Conservation (phyloP, 2,329 filamentous ascomycete genomes). For the Phialophora macrospora region DNA sequence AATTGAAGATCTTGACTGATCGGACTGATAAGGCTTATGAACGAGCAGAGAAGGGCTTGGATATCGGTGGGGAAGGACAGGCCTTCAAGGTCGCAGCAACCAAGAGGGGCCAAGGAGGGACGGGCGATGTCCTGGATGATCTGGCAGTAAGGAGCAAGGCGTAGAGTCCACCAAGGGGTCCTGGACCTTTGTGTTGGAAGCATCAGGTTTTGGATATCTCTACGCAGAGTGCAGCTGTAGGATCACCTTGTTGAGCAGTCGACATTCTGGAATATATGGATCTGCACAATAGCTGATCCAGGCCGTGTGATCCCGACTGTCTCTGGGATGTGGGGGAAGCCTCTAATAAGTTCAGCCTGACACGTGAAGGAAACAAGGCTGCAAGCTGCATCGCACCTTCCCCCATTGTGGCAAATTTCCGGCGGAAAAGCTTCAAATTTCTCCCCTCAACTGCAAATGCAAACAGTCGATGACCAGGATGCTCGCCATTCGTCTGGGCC, state of each 20-base stretch:
- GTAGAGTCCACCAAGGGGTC: background rate
- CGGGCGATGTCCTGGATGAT: conserved; percentile 36
- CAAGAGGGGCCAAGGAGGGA: conserved; percentile 55
- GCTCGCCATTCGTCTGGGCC: background rate
- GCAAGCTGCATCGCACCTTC: background rate
- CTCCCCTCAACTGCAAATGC: background rate
- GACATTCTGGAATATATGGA: no score
- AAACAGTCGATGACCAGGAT: background rate
- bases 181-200: background rate
- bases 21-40: conserved; percentile 70
- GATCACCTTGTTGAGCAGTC: background rate
- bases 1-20: conserved; percentile 80
- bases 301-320: background rate
- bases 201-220: background rate
- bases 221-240: background rate
- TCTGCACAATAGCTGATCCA: background rate
- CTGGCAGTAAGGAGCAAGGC: conserved; percentile 34
- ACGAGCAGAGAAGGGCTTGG: conserved; percentile 76
- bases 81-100: conserved; percentile 81
- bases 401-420: background rate
- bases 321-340: background rate
- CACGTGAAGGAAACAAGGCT: conserved; percentile 7
- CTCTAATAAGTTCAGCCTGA: background rate
- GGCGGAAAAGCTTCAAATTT: background rate
- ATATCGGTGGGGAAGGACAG: conserved; percentile 63